Percentiles rank a stretch among this genome's conserved stretches.
phyloP scores from a whole-genome alignment of 352 stramenopile species.

The Peronospora farinosa region DNA sequence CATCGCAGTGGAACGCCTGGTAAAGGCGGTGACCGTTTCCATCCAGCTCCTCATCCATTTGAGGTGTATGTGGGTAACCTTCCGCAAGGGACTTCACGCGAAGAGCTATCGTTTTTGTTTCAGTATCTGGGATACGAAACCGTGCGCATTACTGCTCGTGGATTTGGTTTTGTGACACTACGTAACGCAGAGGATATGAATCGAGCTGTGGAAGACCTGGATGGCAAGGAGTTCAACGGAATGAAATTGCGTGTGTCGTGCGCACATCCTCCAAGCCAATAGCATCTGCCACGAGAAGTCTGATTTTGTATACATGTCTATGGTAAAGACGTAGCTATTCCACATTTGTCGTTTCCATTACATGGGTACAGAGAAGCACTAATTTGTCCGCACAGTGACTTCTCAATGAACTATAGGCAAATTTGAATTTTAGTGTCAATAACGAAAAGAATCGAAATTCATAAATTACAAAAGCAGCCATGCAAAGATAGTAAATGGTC shows the following conservation, averaged over 20 bases:
- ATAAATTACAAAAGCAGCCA: no score
- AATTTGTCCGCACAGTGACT: no score
- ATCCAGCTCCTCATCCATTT: conserved; percentile 51
- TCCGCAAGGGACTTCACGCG: conserved; percentile 68
- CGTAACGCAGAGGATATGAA: conserved; percentile 73
- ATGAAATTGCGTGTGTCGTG: conserved; percentile 71
- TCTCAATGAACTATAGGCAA: no score
- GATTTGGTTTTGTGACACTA: conserved; percentile 79
- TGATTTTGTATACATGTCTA: background rate
- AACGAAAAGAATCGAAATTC: no score
- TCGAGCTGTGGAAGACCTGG: conserved; percentile 71
- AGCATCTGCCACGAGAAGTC: background rate
- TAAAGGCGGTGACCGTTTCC: conserved; percentile 38
- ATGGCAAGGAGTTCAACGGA: conserved; percentile 73
- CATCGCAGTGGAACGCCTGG: conserved; percentile 32
- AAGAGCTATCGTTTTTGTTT: conserved; percentile 77
- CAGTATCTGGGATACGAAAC: conserved; percentile 77
- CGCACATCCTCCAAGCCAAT: conserved; percentile 44
- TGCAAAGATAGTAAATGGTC: no score
- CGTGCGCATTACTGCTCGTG: conserved; percentile 76
- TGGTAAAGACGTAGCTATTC: background rate
- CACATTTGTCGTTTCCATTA: background rate
- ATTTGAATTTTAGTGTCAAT: no score
- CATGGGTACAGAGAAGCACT: background rate
- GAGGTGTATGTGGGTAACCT: conserved; percentile 83